Evolutionary conservation across 2,329 filamentous ascomycete genomes (phyloP).

Genomic region (Clonostachys byssicola): DNA sequence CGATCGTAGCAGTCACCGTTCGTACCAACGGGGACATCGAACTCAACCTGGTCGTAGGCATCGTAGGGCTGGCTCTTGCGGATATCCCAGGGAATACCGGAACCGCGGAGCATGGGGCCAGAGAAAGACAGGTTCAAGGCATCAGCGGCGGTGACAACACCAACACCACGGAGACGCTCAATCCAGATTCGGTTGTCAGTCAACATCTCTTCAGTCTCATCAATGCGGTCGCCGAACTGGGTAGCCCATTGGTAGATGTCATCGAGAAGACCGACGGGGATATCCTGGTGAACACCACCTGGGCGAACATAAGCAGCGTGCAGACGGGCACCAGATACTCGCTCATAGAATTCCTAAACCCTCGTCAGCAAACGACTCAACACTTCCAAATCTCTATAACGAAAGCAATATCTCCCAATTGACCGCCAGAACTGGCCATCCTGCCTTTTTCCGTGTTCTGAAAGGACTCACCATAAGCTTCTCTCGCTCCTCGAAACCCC

Average conservation of each 20-base stretch:
- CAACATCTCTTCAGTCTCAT: constrained; percentile 97
- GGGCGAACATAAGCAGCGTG: constrained; percentile 97
- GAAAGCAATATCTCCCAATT: too few relatives aligned
- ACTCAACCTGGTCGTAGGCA: constrained; percentile 96
- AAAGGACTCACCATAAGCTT: constrained; percentile 83
- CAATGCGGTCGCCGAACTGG: constrained; percentile 96
- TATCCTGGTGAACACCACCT: constrained; percentile 92
- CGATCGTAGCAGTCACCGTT: constrained; percentile 99
- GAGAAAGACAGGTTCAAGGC: constrained; percentile 97
- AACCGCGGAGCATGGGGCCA: constrained; percentile 96
- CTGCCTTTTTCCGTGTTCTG: neutral
- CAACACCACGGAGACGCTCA: constrained; percentile 83
- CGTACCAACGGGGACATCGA: constrained; percentile 92
- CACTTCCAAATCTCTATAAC: too few relatives aligned
- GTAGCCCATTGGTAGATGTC: constrained; percentile 99
- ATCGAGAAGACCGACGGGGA: constrained; percentile 89
- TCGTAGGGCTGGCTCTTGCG: constrained; percentile 97
- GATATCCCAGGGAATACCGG: constrained; percentile 92
- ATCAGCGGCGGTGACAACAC: constrained; percentile 85
- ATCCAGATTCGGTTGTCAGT: constrained; percentile 99
- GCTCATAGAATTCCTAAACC: constrained; percentile 96
- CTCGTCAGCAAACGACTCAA: neutral
- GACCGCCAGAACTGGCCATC: too few relatives aligned
- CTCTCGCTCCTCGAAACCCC: constrained; percentile 99
- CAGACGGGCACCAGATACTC: constrained; percentile 94